Percentiles rank a stretch among this genome's conserved stretches.
phyloP scores from a whole-genome alignment of 1,284 basidiomycete species.

The Sporisorium scitamineum region DNA sequence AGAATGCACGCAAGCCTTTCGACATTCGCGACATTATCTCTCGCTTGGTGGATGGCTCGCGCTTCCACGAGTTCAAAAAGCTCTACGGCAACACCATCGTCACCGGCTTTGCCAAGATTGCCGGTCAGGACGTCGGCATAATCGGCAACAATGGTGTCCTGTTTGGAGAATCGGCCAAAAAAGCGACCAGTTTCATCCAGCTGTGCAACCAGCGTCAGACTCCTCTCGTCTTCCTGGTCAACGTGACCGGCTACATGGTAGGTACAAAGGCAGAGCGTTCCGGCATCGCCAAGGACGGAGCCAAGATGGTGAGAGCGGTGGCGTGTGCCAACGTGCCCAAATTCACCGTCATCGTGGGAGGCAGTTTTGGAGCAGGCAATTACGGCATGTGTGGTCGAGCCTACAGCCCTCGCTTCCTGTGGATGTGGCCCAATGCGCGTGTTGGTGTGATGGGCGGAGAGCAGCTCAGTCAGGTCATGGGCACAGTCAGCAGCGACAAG shows the following conservation, averaged over 20 bases:
- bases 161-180: conserved; percentile 90
- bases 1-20: conserved; percentile 85
- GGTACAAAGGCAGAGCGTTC: conserved; percentile 91
- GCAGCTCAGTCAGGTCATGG: conserved; percentile 92
- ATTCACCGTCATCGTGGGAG: conserved; percentile 92
- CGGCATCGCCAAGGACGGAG: conserved; percentile 97
- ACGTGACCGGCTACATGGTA: conserved; percentile 92
- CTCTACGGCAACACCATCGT: conserved; percentile 91
- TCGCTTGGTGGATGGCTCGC: conserved; percentile 88
- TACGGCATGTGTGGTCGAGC: conserved; percentile 73
- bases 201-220: conserved; percentile 91
- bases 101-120: conserved; percentile 75
- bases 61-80: conserved; percentile 94
- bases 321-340: conserved; percentile 94
- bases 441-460: conserved; percentile 96
- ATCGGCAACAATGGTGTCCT: conserved; percentile 94
- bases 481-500: conserved; percentile 76
- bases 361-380: conserved; percentile 93
- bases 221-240: conserved; percentile 91
- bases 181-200: conserved; percentile 94
- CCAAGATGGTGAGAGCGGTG: conserved; percentile 97
- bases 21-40: conserved; percentile 95
- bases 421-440: conserved; percentile 98
- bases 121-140: conserved; percentile 72
- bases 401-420: conserved; percentile 93